Base-by-base conservation (phyloP, 306 rosid species). In the Dalbergia cultrata region DNA sequence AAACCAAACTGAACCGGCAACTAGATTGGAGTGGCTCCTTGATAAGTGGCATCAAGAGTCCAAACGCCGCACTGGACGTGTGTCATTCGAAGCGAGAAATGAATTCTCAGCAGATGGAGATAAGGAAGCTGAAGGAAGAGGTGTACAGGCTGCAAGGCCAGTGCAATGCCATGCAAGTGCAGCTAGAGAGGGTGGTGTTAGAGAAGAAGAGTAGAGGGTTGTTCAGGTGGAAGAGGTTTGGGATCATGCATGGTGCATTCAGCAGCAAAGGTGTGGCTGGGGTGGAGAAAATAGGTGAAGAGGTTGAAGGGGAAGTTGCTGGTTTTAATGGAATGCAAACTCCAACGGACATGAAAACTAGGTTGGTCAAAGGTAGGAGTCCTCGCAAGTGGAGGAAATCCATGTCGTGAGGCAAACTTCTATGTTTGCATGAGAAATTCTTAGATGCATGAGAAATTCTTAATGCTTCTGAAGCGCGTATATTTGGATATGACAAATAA, bases 11-110 rank as follows among this genome's bases (percentile, higher is more conserved):
- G 43, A 85, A 73, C 41, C 79, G 85, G 12, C 85, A 83, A 5
- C 70, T 72, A 13, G 99, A 93, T 34, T 93, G 96, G 99, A 93
- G 98, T 49, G 96, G 96, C 4, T 89, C 97, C 7, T 83, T 93
- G 80, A 85, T 83, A 19, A 79, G 84, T 52, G 83, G 81, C 26
- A 71, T 70, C 0, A 82, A 92, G 13, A 92, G 97, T 84, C 99
- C 97, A 0, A 87, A 54, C 3, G 71, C 69, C 0, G 83, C 75
- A n/a, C 56, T 75, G 0, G 97, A 92, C 3, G 84, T 61, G 3
- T 91, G 97, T 56, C 82, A 77, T 0, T 95, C 99, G 0, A 95
- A 88, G 87, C 85, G 99, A 0, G 99, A 95, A 78, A 79, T 86
- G 60, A 72, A 83, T 0, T 82, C 81, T 7, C 97, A 91, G 19